Base-by-base conservation (phyloP, 2,329 filamentous ascomycete species). In the Colletotrichum sansevieriae region DNA sequence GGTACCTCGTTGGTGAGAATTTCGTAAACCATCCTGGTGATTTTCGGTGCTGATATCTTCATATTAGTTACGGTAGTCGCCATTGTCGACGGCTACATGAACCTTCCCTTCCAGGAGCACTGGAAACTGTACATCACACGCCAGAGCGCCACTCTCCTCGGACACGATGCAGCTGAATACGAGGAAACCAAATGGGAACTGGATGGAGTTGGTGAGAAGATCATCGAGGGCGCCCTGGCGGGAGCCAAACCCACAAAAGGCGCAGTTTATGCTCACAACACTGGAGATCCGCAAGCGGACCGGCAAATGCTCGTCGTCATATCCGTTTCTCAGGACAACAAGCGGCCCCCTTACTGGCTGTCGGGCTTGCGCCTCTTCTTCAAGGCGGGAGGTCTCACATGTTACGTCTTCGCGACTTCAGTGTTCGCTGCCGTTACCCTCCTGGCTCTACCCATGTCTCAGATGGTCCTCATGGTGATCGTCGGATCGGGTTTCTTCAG, bases 361-460 rank as follows among this genome's bases (percentile, higher is more conserved):
- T 57, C 54, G 8, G 54, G 54, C 2, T 35, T 57, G 35, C 54
- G 54, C 9, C 54, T 57, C 54, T 57, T 57, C 37, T 57, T 57
- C 13, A 35, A 37, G 13, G 54, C 54, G 1, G 54, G 54, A 1
- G 39, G 54, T 0, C 49, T 52, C 1, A 52, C 49, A 4, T 52
- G 49, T 22, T 52, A 33, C 29, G 49, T 52, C 10, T 52, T 52
- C 49, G 49, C 49, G 22, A 52, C 49, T 15, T 52, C 49, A 4
- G 29, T 52, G 2, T 52, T 57, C 54, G 54, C 54, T 1, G 54
- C 54, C 18, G 54, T 57, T 6, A 57, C 54, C 15, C 22, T 57
- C 8, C 37, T 57, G 37, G 54, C 54, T 13, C 37, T 57, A 18
- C 54, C 54, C 20, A 57, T 57, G 54, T 33, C 54, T 4, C 37